phyloP scores from a whole-genome alignment of 352 stramenopile genomes.

The Pythium volutum region DNA sequence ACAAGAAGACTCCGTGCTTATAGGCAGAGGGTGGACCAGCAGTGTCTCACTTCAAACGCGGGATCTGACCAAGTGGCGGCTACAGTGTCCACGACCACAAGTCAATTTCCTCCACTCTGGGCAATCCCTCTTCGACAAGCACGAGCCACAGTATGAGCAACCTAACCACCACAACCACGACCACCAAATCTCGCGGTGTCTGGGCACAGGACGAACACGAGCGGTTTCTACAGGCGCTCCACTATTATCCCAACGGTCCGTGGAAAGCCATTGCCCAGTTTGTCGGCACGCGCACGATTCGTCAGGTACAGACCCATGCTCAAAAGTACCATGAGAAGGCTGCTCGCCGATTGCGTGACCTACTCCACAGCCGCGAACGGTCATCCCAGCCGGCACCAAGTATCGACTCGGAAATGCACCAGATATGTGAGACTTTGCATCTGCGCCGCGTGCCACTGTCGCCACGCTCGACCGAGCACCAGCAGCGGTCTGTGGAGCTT shows the following conservation, averaged over 20 bases:
- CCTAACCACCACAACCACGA: too few relatives aligned
- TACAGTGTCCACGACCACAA: too few relatives aligned
- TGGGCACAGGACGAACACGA: constrained; percentile 28
- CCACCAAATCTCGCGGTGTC: too few relatives aligned
- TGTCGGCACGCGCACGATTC: constrained; percentile 22
- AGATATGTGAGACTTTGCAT: constrained; percentile 8
- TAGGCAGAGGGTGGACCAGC: too few relatives aligned
- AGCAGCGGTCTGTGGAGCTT: constrained; percentile 6
- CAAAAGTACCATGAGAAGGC: constrained; percentile 27
- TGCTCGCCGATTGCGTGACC: constrained; percentile 35
- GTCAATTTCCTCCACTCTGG: too few relatives aligned
- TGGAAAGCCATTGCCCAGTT: constrained; percentile 15
- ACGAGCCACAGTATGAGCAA: too few relatives aligned
- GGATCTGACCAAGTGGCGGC: too few relatives aligned
- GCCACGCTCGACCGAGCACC: not conserved
- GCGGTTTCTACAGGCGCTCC: constrained; percentile 26
- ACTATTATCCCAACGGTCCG: constrained; percentile 20
- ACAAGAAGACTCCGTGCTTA: too few relatives aligned
- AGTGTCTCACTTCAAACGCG: too few relatives aligned
- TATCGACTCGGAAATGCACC: constrained; percentile 8
- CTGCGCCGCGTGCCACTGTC: constrained; percentile 6
- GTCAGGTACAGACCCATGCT: constrained; percentile 24
- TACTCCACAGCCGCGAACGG: constrained; percentile 43
- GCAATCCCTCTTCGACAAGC: too few relatives aligned
- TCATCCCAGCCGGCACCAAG: not conserved